Evolutionary conservation across 306 rosid species (phyloP).

Genomic region (Prunus fruticosa): DNA sequence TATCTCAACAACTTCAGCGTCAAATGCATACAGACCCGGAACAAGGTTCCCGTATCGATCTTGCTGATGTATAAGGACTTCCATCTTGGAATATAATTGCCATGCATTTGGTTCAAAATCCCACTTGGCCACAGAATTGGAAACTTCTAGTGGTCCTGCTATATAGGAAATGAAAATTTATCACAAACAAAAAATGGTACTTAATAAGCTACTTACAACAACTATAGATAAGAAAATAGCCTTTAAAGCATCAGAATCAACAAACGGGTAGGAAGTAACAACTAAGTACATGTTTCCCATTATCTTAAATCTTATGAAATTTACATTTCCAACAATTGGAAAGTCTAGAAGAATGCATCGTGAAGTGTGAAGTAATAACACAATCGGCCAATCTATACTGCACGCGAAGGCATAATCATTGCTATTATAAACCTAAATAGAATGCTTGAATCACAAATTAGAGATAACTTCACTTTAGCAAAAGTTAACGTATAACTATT

Average conservation of each 20-base stretch:
- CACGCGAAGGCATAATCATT: neutral
- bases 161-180: neutral
- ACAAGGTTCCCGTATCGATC: slow-evolving; percentile 69
- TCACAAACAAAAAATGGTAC: neutral
- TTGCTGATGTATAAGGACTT: slow-evolving; percentile 61
- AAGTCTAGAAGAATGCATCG: neutral
- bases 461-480: neutral
- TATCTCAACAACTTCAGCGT: slow-evolving; percentile 69
- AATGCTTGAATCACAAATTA: neutral
- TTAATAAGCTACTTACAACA: neutral
- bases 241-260: neutral
- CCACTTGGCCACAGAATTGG: slow-evolving; percentile 63
- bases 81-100: slow-evolving; percentile 83
- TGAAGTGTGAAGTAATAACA: neutral
- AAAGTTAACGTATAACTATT: neutral
- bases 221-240: neutral
- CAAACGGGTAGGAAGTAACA: neutral
- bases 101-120: slow-evolving; percentile 69
- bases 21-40: slow-evolving; percentile 72
- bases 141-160: slow-evolving; percentile 63
- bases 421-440: neutral
- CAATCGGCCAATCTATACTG: neutral
- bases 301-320: too few species aligned
- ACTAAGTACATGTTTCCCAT: neutral
- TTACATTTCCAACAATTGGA: too few species aligned